Base-by-base conservation (phyloP, 768 basidiomycete genomes). In the Lactarius sp. region DNA sequence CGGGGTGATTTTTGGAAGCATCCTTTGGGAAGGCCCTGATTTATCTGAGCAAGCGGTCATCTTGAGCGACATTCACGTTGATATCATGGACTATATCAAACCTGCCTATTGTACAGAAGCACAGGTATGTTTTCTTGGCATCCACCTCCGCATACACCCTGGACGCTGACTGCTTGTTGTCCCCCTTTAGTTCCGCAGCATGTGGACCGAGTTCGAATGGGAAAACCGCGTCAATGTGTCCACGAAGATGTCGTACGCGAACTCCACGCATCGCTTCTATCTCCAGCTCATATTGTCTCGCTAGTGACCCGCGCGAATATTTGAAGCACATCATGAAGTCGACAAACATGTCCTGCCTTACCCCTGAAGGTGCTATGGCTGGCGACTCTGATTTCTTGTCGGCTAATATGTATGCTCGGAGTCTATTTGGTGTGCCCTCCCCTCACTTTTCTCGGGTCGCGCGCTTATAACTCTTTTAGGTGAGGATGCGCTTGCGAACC, bases 141-240 rank as follows among this genome's bases (percentile, higher is more conserved):
- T 51, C 36, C 36, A 8, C 46, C 34, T 42, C 20, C 13, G 36
- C 31, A 41, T 33, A 2, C 49, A 39, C 20, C 5, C 39, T 36
- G 33, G 18, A 22, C 39, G 18, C 57, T 56, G 56, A 49, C 22
- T 34, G 61, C 22, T 42, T 62, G 13, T 34, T 41, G 37, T 44
- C 44, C 33, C 59, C 54, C 14, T 50, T 8, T 70, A 95, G 90
- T 96, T 96, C 85, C 85, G 96, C 37, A 92, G 85, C 74, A 96
- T 96, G 94, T 97, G 96, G 96, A 99, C 95, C 33, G 97, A 98
- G 75, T 99, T 99, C 71, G 96, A 99, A 75, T 99, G 96, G 96
- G 96, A 99, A 81, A 99, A 99, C 77, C 84, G 95, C 70, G 96
- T 98, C 60, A 98, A 98, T 71, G 92, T 98, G 59, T 87, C 86